Evolutionary conservation across 1,284 basidiomycete species (phyloP).

Genomic region (Caloboletus inedulis): DNA sequence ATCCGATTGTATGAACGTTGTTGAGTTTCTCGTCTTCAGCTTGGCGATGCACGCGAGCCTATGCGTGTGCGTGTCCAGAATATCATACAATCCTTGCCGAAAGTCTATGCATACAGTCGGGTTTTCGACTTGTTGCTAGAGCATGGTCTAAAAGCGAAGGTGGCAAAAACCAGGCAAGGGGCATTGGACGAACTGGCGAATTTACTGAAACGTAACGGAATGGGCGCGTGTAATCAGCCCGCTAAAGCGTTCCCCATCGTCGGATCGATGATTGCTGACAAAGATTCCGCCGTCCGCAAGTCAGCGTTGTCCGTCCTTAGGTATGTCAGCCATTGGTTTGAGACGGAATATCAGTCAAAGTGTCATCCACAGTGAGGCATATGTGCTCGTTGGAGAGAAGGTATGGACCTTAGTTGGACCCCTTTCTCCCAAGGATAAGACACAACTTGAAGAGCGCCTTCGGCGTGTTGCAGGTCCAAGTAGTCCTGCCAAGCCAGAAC

Average conservation of each 20-base stretch:
- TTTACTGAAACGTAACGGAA: slow-evolving; percentile 80
- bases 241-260: slow-evolving; percentile 76
- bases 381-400: slow-evolving; percentile 80
- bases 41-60: slow-evolving; percentile 79
- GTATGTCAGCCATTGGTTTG: slow-evolving; percentile 34
- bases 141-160: slow-evolving; percentile 84
- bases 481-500: slow-evolving; percentile 47
- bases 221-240: slow-evolving; percentile 75
- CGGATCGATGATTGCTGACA: slow-evolving; percentile 83
- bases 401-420: slow-evolving; percentile 79
- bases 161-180: slow-evolving; percentile 87
- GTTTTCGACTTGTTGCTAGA: slow-evolving; percentile 86
- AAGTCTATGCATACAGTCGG: slow-evolving; percentile 86
- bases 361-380: slow-evolving; percentile 62
- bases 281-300: slow-evolving; percentile 82
- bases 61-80: slow-evolving; percentile 68
- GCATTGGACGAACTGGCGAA: slow-evolving; percentile 78
- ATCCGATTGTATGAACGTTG: background rate
- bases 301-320: slow-evolving; percentile 77
- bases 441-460: slow-evolving; percentile 86
- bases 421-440: slow-evolving; percentile 83
- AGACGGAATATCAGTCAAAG: slow-evolving; percentile 7
- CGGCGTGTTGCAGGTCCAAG: slow-evolving; percentile 74
- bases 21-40: slow-evolving; percentile 39
- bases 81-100: slow-evolving; percentile 70